Base-by-base conservation (phyloP, 2,329 filamentous ascomycete genomes). In the Lasiodiplodia citricola region DNA sequence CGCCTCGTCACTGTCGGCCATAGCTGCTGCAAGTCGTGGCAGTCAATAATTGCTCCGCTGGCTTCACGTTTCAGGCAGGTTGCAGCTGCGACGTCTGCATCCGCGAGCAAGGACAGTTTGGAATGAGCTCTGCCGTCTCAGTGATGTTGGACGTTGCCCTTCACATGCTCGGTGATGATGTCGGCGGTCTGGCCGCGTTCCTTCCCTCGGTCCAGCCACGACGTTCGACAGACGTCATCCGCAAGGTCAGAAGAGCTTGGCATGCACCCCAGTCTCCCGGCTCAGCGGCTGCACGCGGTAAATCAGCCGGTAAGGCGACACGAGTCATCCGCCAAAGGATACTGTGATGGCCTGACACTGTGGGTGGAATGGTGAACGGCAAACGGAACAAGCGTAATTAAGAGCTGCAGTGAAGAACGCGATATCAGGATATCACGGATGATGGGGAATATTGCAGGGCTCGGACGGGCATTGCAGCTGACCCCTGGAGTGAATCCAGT, bases 1-100 rank as follows among this genome's bases (percentile, higher is more conserved):
- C 72, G 77, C 75, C 47, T 66, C 57, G 41, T 54, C 50, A 37
- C 56, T 23, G 47, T 66, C 54, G n/a, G 62, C 66, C 66, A 68
- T 68, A 31, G 31, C 55, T 28, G 44, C 50, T 50, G 23, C 47
- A 11, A 37, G 11, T 38, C n/a, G 31, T 56, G 11, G 18, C 51
- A n/a, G 13, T 31, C 52, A 14, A 28, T 18, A 56, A 56, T 31
- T 31, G 52, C 31, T 56, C 28, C 21, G 51, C 21, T 28, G 23
- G 51, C 7, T 4, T 25, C 28, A 54, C 21, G 51, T 25, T 25
- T 54, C 50, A 25, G 51, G 16, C 13, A 54, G 51, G 25, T 37
- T 18, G 41, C 16, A 47, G 44, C 55, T 21, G 31, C 28, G 28
- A 35, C 18, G 54, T 13, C 13, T n/a, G 41, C n/a, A 51, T 44